These are phyloP conservation scores for Catunica adiposa DNA, from an alignment of 2,329 filamentous ascomycete species.

Conservation along the genomic window DNA sequence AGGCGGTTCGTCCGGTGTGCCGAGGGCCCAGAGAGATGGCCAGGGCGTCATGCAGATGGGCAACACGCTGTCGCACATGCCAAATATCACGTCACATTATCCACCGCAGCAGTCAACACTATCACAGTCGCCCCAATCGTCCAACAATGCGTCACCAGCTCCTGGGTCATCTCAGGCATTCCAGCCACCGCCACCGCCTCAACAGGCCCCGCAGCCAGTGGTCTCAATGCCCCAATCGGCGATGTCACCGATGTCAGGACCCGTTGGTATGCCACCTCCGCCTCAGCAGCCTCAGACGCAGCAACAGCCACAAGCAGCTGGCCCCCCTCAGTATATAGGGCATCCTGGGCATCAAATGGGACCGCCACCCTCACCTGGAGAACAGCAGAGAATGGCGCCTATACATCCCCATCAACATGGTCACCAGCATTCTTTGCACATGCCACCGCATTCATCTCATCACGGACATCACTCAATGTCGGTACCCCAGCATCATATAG, in stretches of 20 bases:
- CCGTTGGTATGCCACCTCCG: no score
- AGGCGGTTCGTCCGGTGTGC: background rate
- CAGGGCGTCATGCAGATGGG: conserved; percentile 3
- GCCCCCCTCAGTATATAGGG: no score
- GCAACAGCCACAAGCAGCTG: background rate
- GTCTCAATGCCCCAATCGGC: no score
- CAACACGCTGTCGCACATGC: conserved; percentile 11
- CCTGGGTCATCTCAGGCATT: background rate
- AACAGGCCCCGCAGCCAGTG: background rate
- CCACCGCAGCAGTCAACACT: background rate
- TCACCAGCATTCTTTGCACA: background rate
- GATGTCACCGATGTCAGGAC: no score
- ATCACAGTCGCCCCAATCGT: background rate
- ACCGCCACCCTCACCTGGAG: background rate
- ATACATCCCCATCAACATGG: background rate
- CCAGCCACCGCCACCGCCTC: background rate
- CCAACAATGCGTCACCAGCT: background rate
- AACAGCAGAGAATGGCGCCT: background rate
- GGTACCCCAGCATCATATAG: background rate
- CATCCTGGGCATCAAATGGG: background rate
- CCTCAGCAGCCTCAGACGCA: background rate
- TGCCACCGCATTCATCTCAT: background rate
- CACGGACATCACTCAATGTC: background rate
- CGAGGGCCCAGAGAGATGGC: background rate
- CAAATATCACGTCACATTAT: conserved; percentile 11